These are phyloP conservation scores for Trametopsis cervina DNA, from an alignment of 768 basidiomycete species.

Conservation along the genomic window DNA sequence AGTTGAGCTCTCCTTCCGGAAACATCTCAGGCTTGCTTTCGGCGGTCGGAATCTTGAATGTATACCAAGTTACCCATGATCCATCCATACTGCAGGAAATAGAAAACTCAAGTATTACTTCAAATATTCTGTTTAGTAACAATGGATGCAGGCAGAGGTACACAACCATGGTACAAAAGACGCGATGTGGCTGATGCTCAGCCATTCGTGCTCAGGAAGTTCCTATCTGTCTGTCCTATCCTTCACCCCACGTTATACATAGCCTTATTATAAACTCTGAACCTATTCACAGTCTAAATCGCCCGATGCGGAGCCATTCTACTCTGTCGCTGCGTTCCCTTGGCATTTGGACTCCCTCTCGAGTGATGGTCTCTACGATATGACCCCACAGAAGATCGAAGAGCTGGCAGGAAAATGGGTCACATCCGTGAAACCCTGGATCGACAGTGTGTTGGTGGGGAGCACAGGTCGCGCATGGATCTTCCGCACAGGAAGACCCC, in stretches of 20 bases:
- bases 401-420: constrained; percentile 37
- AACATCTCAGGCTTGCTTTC: neutral
- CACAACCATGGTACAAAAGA: constrained; percentile 8
- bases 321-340: constrained; percentile 17
- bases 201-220: constrained; percentile 9
- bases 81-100: too few relatives aligned
- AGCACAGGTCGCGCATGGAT: constrained; percentile 16
- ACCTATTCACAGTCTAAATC: too few relatives aligned
- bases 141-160: neutral
- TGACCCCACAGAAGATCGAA: constrained; percentile 17
- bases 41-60: neutral
- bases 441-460: constrained; percentile 42
- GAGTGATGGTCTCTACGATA: constrained; percentile 29
- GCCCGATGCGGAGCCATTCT: too few relatives aligned
- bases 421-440: constrained; percentile 38
- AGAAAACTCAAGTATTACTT: too few relatives aligned
- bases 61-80: neutral
- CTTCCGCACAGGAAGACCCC: constrained; percentile 15
- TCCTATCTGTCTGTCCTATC: constrained; percentile 10
- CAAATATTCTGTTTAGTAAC: too few relatives aligned
- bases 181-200: constrained; percentile 3
- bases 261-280: neutral
- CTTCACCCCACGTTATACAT: neutral
- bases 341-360: constrained; percentile 29
- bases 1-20: neutral